These are phyloP conservation scores for Syzygium grande DNA, from an alignment of 345 rosid species.

Conservation along the genomic window DNA sequence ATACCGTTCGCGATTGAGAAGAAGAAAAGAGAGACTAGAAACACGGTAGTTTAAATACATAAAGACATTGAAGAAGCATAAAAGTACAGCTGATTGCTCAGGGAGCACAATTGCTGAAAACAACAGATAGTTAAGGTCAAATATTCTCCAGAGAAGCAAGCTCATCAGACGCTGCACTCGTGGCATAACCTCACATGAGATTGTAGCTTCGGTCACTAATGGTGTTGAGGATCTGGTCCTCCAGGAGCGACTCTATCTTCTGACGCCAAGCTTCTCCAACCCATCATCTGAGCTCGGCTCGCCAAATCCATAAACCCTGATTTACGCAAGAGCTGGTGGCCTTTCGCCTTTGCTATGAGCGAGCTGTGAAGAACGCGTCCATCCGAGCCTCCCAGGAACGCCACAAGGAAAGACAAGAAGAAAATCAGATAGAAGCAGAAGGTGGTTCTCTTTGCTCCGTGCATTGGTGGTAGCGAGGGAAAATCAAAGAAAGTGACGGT, in stretches of 20 bases:
- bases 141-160: background rate
- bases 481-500: background rate
- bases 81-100: background rate
- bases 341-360: background rate
- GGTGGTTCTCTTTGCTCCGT: background rate
- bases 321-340: slow-evolving; percentile 12
- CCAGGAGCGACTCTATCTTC: slow-evolving; percentile 19
- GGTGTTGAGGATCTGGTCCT: slow-evolving; percentile 37
- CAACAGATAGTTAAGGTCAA: background rate
- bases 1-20: background rate
- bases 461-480: background rate
- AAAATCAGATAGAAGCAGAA: background rate
- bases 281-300: background rate
- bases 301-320: slow-evolving; percentile 7
- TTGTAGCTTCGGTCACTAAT: background rate
- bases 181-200: background rate
- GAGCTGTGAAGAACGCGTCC: background rate
- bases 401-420: background rate
- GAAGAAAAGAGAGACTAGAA: background rate
- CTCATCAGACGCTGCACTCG: background rate
- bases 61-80: background rate
- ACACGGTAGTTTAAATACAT: background rate
- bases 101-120: background rate
- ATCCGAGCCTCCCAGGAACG: background rate
- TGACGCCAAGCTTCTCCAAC: background rate